Evolutionary conservation across 1,139 yeast genomes (phyloP), one percentile per base, ranked within the genome.

Genomic region (Lodderomyces metapsilosis): DNA sequence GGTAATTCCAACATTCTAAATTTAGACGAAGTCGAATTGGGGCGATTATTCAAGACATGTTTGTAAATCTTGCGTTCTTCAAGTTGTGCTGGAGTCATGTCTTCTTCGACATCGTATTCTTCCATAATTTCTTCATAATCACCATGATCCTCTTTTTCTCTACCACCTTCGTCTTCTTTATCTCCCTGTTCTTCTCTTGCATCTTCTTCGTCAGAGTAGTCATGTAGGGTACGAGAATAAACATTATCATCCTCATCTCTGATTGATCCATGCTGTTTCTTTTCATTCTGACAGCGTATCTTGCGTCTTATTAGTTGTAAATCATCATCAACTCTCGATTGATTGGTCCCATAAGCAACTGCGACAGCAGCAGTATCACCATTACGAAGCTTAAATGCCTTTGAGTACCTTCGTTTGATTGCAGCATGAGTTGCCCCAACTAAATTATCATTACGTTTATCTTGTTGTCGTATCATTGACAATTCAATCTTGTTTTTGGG

Each of bases 401-500:
- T 11, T 28, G 32, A 28, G 13, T 36, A 36, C 12, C 33, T 38
- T 40, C 47, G 34, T 25, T 44, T 44, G 21, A 44, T 44, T 15
- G 38, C 40, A 3, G 25, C 13, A 17, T 33, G 28, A n/a, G 38
- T 42, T 7, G 24, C n/a, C 2, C 12, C 22, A 4, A 30, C 39
- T 17, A 31, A 36, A 15, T 30, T 31, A 18, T 37, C 45, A 36
- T 38, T 39, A n/a, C 36, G 15, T 13, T 22, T 28, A 4, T 43
- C 41, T 13, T 38, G 16, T 30, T 41, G 43, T 39, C 59, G 65
- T 27, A 62, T 59, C 42, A 60, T 56, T 2, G 74, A 62, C 21
- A 64, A 42, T 45, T 70, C 75, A n/a, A 68, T 52, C 39, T 57
- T 57, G 46, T 68, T 68, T 37, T 59, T 62, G 33, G 57, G 59